Percentiles rank a stretch among this genome's conserved stretches.
Evolutionary conservation across 805 yeast species (phyloP).

Genomic region (Zygosaccharomyces pseudorouxii): DNA sequence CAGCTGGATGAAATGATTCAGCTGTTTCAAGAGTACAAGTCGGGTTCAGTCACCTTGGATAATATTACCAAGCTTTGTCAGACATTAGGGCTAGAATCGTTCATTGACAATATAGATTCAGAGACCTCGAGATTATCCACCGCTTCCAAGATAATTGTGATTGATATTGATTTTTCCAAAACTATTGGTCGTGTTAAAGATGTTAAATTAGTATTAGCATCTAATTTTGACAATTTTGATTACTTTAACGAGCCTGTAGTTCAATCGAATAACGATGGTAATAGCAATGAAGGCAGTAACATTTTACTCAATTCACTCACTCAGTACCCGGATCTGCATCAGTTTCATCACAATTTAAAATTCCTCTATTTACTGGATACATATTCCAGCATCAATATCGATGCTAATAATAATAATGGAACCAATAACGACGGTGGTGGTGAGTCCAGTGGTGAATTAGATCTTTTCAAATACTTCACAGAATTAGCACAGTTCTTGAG

Average conservation of each 20-base stretch:
- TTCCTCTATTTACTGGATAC: constrained; percentile 32
- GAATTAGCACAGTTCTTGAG: constrained; percentile 24
- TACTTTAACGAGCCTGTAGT: constrained; percentile 25
- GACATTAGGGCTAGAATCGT: constrained; percentile 34
- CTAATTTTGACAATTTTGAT: constrained; percentile 36
- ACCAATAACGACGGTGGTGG: constrained; percentile 1
- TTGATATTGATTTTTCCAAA: constrained; percentile 35
- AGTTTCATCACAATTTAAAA: constrained; percentile 33
- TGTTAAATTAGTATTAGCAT: constrained; percentile 36
- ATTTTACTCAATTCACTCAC: constrained; percentile 31
- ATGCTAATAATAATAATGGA: constrained; percentile 13
- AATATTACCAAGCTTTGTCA: constrained; percentile 35
- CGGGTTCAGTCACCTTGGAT: constrained; percentile 32
- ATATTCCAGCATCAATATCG: constrained; percentile 30
- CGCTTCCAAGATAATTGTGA: constrained; percentile 36
- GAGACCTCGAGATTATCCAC: constrained; percentile 32
- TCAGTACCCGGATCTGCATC: constrained; percentile 26
- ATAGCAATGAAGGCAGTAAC: constrained; percentile 12
- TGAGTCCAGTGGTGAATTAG: constrained; percentile 22
- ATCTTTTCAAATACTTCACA: constrained; percentile 34
- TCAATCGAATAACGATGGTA: constrained; percentile 4
- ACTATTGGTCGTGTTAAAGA: constrained; percentile 27
- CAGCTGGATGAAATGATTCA: constrained; percentile 29
- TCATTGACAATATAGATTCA: constrained; percentile 30
- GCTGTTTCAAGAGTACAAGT: constrained; percentile 31